These are phyloP conservation scores for Blastocrithidia nonstop DNA, from an alignment of 208 protist species.

Conservation along the genomic window DNA sequence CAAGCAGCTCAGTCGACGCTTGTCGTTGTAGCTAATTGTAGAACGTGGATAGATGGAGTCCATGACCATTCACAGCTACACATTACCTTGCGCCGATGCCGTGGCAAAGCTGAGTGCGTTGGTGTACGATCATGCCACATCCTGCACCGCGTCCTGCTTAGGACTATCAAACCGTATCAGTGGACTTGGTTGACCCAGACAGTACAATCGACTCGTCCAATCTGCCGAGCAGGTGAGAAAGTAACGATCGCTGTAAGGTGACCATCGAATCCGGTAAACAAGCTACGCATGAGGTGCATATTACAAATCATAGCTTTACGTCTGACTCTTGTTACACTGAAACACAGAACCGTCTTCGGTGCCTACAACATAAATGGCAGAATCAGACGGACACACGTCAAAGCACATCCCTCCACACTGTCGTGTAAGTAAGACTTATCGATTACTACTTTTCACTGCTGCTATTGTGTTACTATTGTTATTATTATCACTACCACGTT, in stretches of 20 bases:
- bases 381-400: conserved; percentile 82
- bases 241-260: conserved; percentile 74
- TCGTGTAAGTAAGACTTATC: conserved; percentile 85
- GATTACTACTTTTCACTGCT: conserved; percentile 7
- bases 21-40: conserved; percentile 45
- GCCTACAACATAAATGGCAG: conserved; percentile 86
- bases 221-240: conserved; percentile 94
- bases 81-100: conserved; percentile 70
- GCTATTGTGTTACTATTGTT: neutral
- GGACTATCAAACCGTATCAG: conserved; percentile 74
- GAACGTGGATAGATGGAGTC: conserved; percentile 58
- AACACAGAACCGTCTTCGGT: conserved; percentile 92
- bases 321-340: conserved; percentile 93
- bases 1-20: conserved; percentile 54
- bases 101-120: conserved; percentile 88
- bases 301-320: conserved; percentile 88
- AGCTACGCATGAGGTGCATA: conserved; percentile 88
- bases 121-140: conserved; percentile 88
- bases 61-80: conserved; percentile 66
- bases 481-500: neutral
- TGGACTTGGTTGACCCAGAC: conserved; percentile 32
- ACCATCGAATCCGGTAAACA: conserved; percentile 89
- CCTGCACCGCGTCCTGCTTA: conserved; percentile 80
- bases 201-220: conserved; percentile 91
- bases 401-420: conserved; percentile 89